Base-by-base conservation (phyloP, 176 grass and related monocot species). In the Elaeis guineensis region DNA sequence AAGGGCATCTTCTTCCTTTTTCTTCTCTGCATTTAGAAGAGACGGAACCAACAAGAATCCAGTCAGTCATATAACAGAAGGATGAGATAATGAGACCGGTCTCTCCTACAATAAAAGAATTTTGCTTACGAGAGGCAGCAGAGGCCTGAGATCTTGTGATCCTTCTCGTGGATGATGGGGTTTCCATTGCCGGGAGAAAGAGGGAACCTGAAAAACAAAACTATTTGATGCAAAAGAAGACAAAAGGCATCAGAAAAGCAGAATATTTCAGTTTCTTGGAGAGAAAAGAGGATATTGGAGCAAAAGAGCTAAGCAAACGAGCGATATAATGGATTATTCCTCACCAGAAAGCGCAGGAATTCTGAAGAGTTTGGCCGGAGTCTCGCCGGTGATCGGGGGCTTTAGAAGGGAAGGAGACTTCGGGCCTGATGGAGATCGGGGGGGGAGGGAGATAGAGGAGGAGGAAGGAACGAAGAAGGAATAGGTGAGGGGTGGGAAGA, bases 131-230 rank as follows among this genome's bases (percentile, higher is more conserved):
- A 12, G 78, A 57, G 30, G 50, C 23, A n/a, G 63, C 56, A 1
- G 77, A 67, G 50, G 74, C 72, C 51, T 81, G 69, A 4, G 83
- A 80, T 17, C 80, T 80, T 59, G 80, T 83, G 61, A 77, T 55
- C 72, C 72, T 62, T 73, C 80, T 61, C 72, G 21, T 49, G 60
- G 85, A 89, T 5, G 75, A 70, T 22, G 80, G 85, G 54, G 85
- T 89, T 69, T 89, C 85, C 85, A 89, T 87, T 59, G 53, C 49
- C 19, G 62, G 18, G 11, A 16, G 32, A 4, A 35, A 35, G 32
- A 35, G 32, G 32, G 8, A 6, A 35, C 35, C 35, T 44, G 35
- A 12, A 44, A 44, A 44, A 44, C 35, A 44, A 44, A 44, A 44
- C 11, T 1, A 44, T 3, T 44, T 44, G 11, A 44, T 6, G 35